Conservation (phyloP, 164 flowering plant genomes). For the Kingdonia uniflora region DNA sequence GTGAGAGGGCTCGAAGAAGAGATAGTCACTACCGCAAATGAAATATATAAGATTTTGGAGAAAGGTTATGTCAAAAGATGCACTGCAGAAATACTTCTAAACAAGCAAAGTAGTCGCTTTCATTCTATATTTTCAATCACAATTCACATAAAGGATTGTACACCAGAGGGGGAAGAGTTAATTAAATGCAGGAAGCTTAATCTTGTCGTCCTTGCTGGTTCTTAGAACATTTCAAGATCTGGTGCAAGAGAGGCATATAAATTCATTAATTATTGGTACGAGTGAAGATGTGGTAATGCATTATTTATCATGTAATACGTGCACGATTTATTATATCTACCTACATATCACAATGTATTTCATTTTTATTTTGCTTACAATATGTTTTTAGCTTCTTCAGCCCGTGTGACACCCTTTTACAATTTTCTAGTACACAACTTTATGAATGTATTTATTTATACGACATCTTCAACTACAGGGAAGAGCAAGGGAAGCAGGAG, state of each 20-base stretch:
- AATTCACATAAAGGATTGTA: constrained; percentile 77
- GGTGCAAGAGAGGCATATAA: constrained; percentile 71
- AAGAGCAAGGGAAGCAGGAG: constrained; percentile 92
- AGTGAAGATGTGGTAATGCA: too few species aligned
- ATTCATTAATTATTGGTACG: not conserved
- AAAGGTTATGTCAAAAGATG: constrained; percentile 76
- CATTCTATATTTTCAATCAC: constrained; percentile 85
- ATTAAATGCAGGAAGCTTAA: constrained; percentile 85
- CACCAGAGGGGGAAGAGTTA: constrained; percentile 79
- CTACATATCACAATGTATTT: too few species aligned
- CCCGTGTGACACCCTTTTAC: too few species aligned
- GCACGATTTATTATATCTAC: too few species aligned
- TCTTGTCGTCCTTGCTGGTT: constrained; percentile 88
- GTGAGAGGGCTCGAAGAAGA: constrained; percentile 89
- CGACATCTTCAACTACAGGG: constrained; percentile 29
- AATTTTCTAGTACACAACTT: not conserved
- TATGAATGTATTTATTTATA: not conserved
- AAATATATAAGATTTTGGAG: constrained; percentile 78
- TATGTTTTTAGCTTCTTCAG: too few species aligned
- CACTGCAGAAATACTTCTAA: constrained; percentile 78
- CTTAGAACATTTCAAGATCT: constrained; percentile 82
- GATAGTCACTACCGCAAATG: constrained; percentile 65
- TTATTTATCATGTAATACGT: too few species aligned
- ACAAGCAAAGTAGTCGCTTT: constrained; percentile 86
- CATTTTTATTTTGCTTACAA: too few species aligned